Evolutionary conservation across 495 filamentous ascomycete genomes (phyloP).

Genomic region (Pyrenula aspistea): DNA sequence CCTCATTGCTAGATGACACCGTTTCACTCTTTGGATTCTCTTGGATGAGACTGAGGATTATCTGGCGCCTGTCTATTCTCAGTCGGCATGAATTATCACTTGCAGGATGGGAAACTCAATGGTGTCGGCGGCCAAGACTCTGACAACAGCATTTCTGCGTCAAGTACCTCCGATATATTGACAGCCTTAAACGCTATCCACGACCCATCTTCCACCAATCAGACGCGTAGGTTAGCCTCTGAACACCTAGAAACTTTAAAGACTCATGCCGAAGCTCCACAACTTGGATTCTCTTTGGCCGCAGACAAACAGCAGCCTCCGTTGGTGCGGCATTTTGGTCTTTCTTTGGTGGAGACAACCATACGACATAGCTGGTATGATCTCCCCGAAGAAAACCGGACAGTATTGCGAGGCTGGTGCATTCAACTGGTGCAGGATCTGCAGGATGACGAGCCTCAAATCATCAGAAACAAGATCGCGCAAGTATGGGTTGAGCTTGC

Average conservation of each 20-base stretch:
- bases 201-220: constrained; percentile 68
- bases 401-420: constrained; percentile 57
- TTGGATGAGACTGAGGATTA: too few species aligned
- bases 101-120: neutral
- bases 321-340: constrained; percentile 82
- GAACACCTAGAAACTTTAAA: constrained; percentile 76
- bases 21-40: too few species aligned
- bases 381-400: constrained; percentile 49
- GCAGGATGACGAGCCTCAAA: constrained; percentile 61
- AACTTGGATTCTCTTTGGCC: constrained; percentile 76
- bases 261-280: constrained; percentile 60
- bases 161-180: constrained; percentile 40
- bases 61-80: too few species aligned
- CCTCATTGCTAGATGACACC: too few species aligned
- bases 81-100: neutral
- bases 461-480: constrained; percentile 87
- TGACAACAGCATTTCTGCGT: neutral
- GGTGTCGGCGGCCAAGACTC: neutral
- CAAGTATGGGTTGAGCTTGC: constrained; percentile 90
- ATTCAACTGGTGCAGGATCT: constrained; percentile 66
- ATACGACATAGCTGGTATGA: constrained; percentile 73
- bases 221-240: constrained; percentile 71
- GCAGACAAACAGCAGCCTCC: constrained; percentile 57
- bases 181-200: constrained; percentile 79
- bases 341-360: constrained; percentile 80